These are phyloP conservation scores for Litsea cubeba DNA, from an alignment of 164 flowering plant species.

Conservation along the genomic window DNA sequence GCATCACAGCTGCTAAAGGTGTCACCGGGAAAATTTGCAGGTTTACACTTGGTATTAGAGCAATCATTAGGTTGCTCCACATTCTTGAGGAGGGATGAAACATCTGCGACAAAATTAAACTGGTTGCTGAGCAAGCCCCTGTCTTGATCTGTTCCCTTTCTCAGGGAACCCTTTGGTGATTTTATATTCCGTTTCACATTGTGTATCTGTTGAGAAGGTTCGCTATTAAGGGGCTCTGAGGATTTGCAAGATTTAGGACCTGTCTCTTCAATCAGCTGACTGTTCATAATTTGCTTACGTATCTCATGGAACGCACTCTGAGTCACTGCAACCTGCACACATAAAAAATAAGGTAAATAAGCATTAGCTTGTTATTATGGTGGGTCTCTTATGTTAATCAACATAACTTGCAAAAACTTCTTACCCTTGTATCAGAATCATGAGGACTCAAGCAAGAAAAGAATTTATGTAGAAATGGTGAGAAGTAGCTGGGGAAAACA, in stretches of 20 bases:
- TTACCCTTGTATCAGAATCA: slow-evolving; percentile 92
- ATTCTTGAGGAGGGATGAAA: slow-evolving; percentile 50
- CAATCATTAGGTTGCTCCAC: slow-evolving; percentile 41
- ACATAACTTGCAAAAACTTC: slow-evolving; percentile 5
- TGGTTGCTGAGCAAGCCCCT: slow-evolving; percentile 33
- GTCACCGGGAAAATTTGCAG: slow-evolving; percentile 20
- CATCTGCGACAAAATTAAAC: slow-evolving; percentile 59
- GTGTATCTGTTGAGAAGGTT: slow-evolving; percentile 21
- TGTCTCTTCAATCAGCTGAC: slow-evolving; percentile 28
- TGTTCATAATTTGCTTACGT: slow-evolving; percentile 75
- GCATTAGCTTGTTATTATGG: not conserved
- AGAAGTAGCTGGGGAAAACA: slow-evolving; percentile 85
- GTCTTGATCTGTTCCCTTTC: slow-evolving; percentile 31
- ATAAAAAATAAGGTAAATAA: slow-evolving; percentile 9
- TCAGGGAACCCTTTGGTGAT: slow-evolving; percentile 19
- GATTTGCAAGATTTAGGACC: slow-evolving; percentile 15
- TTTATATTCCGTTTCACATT: slow-evolving; percentile 25
- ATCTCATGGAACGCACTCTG: slow-evolving; percentile 82
- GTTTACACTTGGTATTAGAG: slow-evolving; percentile 22
- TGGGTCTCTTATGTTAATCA: not conserved
- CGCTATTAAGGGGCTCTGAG: slow-evolving; percentile 18
- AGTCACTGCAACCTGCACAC: slow-evolving; percentile 66
- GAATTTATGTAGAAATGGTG: slow-evolving; percentile 89
- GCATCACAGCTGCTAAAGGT: slow-evolving; percentile 3
- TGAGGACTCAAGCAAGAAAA: slow-evolving; percentile 88